Evolutionary conservation across 108 stramenopile species (phyloP).

Genomic region (Skeletonema potamos): DNA sequence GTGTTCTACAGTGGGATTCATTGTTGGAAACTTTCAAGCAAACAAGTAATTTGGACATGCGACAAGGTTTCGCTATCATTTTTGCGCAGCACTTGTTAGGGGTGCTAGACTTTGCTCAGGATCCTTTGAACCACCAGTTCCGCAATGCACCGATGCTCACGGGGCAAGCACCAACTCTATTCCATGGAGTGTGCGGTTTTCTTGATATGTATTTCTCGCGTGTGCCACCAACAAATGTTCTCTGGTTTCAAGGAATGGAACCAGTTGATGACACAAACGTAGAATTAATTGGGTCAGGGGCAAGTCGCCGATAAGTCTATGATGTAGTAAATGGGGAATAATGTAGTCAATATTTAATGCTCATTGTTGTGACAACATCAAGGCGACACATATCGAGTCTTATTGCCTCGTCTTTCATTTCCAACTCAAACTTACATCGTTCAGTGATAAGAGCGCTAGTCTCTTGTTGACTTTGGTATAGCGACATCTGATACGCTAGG

Average conservation of each 20-base stretch:
- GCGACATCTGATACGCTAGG: background rate
- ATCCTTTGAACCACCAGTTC: conserved; percentile 33
- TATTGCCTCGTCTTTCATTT: background rate
- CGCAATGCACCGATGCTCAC: conserved; percentile 17
- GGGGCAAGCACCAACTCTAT: background rate
- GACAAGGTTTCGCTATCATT: conserved; percentile 23
- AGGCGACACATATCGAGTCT: background rate
- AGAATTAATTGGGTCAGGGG: background rate
- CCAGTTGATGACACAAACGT: background rate
- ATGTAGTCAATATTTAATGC: background rate
- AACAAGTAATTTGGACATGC: background rate
- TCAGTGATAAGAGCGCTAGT: background rate
- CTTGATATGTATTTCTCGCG: background rate
- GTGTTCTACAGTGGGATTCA: conserved; percentile 36
- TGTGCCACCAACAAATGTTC: background rate
- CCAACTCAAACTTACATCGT: background rate
- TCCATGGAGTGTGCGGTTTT: background rate
- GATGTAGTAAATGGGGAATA: background rate
- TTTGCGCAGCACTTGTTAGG: conserved; percentile 41
- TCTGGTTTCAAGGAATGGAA: conserved; percentile 15
- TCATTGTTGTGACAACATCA: background rate
- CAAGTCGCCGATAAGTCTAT: background rate
- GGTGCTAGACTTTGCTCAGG: conserved; percentile 37
- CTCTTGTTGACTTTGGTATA: conserved; percentile 2
- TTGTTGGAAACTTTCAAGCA: conserved; percentile 7